phyloP scores from a whole-genome alignment of 139 green algal species.

The Chlorella sp. region DNA sequence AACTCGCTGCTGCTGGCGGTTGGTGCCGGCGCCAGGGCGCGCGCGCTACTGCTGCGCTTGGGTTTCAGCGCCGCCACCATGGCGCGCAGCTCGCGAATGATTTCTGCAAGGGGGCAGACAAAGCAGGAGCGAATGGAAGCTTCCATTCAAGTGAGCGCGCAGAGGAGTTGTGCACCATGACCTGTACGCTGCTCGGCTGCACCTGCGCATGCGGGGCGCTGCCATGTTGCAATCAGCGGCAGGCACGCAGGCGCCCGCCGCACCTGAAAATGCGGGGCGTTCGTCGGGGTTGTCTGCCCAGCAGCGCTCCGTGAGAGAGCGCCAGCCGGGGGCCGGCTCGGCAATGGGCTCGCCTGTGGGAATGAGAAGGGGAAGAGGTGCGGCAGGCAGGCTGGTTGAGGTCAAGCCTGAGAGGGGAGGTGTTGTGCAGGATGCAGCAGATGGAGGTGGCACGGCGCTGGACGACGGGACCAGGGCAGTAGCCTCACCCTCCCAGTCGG shows the following conservation, averaged over 20 bases:
- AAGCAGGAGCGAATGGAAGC: neutral
- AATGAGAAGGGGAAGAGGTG: neutral
- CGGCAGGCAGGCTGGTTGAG: neutral
- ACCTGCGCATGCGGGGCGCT: neutral
- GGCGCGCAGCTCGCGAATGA: conserved; percentile 30
- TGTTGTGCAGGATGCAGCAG: neutral
- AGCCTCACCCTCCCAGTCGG: conserved; percentile 69
- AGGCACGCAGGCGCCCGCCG: neutral
- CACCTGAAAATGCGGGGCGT: conserved; percentile 57
- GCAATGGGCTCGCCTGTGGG: conserved; percentile 2
- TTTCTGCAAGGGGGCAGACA: neutral
- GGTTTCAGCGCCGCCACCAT: conserved; percentile 31
- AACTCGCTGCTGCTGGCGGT: neutral
- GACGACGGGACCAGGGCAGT: neutral
- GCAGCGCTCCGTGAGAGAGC: conserved; percentile 62
- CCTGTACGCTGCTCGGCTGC: neutral
- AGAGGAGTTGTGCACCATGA: neutral
- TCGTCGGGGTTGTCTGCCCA: conserved; percentile 51
- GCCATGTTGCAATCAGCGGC: neutral
- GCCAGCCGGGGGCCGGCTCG: conserved; percentile 67
- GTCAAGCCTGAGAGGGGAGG: neutral
- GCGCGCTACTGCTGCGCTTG: neutral
- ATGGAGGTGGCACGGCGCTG: neutral
- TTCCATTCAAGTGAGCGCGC: no score
- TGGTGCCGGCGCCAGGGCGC: neutral